Evolutionary conservation across 495 filamentous ascomycete species (phyloP), one percentile per base, ranked within the genome.

Genomic region (Jackrogersella multiformis): DNA sequence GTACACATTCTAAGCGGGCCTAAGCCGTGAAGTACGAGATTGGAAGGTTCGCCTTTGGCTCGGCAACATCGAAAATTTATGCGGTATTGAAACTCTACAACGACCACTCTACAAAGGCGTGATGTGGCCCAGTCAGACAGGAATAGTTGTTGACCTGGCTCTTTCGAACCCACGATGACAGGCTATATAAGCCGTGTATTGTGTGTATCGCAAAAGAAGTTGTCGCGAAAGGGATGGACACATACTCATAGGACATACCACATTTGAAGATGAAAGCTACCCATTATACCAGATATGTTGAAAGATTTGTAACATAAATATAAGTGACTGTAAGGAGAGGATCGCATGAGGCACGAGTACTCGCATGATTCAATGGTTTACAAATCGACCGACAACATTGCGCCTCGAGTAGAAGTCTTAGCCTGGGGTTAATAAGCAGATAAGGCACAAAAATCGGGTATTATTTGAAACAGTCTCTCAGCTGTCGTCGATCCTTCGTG

Each of bases 381-480:
- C 18, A 53, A n/a, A 36, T 53, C 16, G 49, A 53, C 20, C 21
- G 18, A 53, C 26, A 36, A 53, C 13, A 20, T 23, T n/a, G 12
- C n/a, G n/a, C n/a, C n/a, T n/a, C n/a, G n/a, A n/a, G n/a, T n/a
- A n/a, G n/a, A n/a, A n/a, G n/a, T n/a, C n/a, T n/a, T n/a, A n/a
- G n/a, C n/a, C n/a, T n/a, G n/a, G n/a, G n/a, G n/a, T 59, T 54
- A 66, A 23, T 5, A 58, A 2, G 7, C n/a, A n/a, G n/a, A n/a
- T n/a, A n/a, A n/a, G n/a, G n/a, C n/a, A n/a, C n/a, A n/a, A n/a
- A n/a, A n/a, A n/a, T n/a, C n/a, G 8, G 64, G 13, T 57, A 23
- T 13, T 41, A 36, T 62, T 62, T 56, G 42, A 62, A 45, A 46
- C 15, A 41, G 57, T 62, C 58, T 68, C 58, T 49, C 24, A 61